Evolutionary conservation across 345 rosid species (phyloP), one percentile per base, ranked within the genome.

Genomic region (Acer negundo): DNA sequence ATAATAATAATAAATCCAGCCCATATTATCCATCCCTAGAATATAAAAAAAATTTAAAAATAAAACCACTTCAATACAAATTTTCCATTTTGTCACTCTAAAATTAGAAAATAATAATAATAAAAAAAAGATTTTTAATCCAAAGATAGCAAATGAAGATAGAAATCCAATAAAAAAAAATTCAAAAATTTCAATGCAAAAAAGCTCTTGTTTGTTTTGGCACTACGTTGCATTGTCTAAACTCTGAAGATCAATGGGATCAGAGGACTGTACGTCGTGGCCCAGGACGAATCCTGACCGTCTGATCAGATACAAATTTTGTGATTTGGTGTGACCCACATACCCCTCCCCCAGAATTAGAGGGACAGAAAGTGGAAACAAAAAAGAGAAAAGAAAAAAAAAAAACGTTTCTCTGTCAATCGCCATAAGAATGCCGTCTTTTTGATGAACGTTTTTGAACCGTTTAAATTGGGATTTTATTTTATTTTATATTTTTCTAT

Each of bases 111-210:
- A 49, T 13, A 15, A 3, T 12, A 13, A 2, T 49, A 49, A 49
- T 49, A 15, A 3, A 53, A 51, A 53, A 16, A 31, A 19, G 15
- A 20, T 26, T 70, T 19, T 49, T 16, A 13, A 13, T 1, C 6
- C 53, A 74, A 61, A 73, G 17, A 70, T 49, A 49, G 38, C n/a
- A 7, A 42, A 67, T 20, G 55, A 42, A 42, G 11, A 10, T 67
- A 67, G 10, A n/a, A 53, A 49, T 49, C 55, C 55, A 53, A 53
- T 53, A 16, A 63, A 59, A 17, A 1, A 22, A 46, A 74, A 56
- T 73, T 63, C 17, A 76, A 75, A 35, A 9, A 1, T 72, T 73
- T 69, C 22, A 68, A 79, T 72, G 73, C 72, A 67, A 40, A 51
- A 64, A 8, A 42, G 78, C 62, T 28, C 23, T 38, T 46, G 66